Conservation (phyloP, 75 land plant genomes). For the Picea sitchensis region DNA sequence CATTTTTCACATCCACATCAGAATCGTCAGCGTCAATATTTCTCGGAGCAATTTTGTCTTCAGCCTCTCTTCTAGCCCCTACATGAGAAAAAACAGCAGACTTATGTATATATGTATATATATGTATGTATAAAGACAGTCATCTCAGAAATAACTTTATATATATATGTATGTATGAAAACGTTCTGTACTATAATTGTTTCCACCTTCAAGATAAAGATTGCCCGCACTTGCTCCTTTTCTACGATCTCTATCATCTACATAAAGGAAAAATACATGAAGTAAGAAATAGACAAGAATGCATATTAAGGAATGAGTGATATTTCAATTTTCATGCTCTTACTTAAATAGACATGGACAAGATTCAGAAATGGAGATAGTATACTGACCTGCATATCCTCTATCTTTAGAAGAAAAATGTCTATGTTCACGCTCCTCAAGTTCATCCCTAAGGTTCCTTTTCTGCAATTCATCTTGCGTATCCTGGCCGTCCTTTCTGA, state of each 20-base stretch:
- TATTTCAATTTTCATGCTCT: neutral
- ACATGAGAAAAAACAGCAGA: neutral
- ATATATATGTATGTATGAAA: neutral
- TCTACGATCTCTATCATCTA: constrained; percentile 89
- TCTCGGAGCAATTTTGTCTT: constrained; percentile 64
- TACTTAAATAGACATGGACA: neutral
- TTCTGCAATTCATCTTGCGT: constrained; percentile 89
- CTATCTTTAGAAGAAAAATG: constrained; percentile 89
- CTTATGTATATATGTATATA: no score
- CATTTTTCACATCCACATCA: constrained; percentile 80
- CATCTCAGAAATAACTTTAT: neutral
- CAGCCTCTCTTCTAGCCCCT: constrained; percentile 74
- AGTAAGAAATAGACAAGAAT: no score
- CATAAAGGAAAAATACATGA: neutral
- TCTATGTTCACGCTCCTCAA: constrained; percentile 91
- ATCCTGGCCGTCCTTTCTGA: constrained; percentile 92
- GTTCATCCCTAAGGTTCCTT: constrained; percentile 80
- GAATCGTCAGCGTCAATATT: constrained; percentile 96
- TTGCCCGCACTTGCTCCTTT: constrained; percentile 39
- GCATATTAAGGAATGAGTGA: no score
- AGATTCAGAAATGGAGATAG: neutral
- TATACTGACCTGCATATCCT: constrained; percentile 33
- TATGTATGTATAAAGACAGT: neutral
- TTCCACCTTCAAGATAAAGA: constrained; percentile 58
- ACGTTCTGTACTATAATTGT: neutral